Percentiles rank a stretch among this genome's conserved stretches.
phyloP scores from a whole-genome alignment of 495 filamentous ascomycete species.

The Lepraria neglecta region DNA sequence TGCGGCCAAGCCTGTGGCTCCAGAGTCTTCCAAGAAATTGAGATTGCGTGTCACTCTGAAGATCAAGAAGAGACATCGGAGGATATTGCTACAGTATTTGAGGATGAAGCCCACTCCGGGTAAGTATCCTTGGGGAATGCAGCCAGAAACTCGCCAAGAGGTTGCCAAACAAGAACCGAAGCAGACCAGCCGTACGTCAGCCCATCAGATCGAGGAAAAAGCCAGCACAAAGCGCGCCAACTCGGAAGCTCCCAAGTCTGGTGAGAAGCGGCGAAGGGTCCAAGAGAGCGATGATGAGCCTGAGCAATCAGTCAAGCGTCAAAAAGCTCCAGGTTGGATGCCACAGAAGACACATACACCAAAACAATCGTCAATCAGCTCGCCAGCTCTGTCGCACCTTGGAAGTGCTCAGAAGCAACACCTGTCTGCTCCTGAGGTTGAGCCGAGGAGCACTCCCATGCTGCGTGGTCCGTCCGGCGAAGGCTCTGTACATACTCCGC shows the following conservation, averaged over 20 bases:
- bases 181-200: not conserved
- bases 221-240: not conserved
- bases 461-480: slow-evolving; percentile 32
- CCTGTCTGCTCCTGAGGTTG: slow-evolving; percentile 9
- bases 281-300: not conserved
- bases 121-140: slow-evolving; percentile 7
- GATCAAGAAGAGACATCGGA: slow-evolving; percentile 21
- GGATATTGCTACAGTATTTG: slow-evolving; percentile 15
- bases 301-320: slow-evolving; percentile 13
- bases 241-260: not conserved
- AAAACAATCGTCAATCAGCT: slow-evolving; percentile 4
- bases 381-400: not conserved
- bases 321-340: slow-evolving; percentile 5
- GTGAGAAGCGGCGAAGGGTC: slow-evolving; percentile 9
- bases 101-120: slow-evolving; percentile 20
- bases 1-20: not conserved
- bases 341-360: not conserved
- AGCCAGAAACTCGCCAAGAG: not conserved
- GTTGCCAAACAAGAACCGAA: not conserved
- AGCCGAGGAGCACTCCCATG: slow-evolving; percentile 19
- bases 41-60: slow-evolving; percentile 17
- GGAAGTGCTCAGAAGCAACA: slow-evolving; percentile 12
- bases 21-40: slow-evolving; percentile 16
- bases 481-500: slow-evolving; percentile 33
- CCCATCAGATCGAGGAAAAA: not conserved